These are phyloP conservation scores for Cajanus cajan DNA, from an alignment of 306 rosid genomes.

Conservation along the genomic window DNA sequence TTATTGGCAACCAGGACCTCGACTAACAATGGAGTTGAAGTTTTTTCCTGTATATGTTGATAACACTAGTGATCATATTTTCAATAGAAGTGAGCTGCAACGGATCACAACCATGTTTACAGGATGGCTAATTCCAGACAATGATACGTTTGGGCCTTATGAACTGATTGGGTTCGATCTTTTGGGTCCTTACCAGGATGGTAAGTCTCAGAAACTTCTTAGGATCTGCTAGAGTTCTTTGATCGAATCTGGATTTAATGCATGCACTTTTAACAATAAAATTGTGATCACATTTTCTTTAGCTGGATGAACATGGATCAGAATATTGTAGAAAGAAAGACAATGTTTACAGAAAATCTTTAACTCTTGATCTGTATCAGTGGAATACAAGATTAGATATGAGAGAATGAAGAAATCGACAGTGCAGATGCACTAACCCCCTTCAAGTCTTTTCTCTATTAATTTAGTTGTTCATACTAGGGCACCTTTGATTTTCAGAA, in stretches of 20 bases:
- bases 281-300: neutral
- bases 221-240: constrained; percentile 17
- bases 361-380: neutral
- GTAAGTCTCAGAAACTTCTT: constrained; percentile 54
- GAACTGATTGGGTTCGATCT: constrained; percentile 58
- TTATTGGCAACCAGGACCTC: constrained; percentile 72
- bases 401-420: neutral
- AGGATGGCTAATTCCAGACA: constrained; percentile 59
- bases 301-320: neutral
- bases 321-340: neutral
- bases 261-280: neutral
- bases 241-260: neutral
- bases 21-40: constrained; percentile 66
- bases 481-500: too few relatives aligned
- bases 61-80: constrained; percentile 13
- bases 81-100: constrained; percentile 57
- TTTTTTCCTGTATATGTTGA: constrained; percentile 56
- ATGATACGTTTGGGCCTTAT: constrained; percentile 73
- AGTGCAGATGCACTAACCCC: neutral
- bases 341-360: neutral
- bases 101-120: constrained; percentile 58
- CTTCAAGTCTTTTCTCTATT: neutral
- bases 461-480: neutral
- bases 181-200: constrained; percentile 44
- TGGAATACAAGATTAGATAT: neutral